These are phyloP conservation scores for Phytophthora citrophthora DNA, from an alignment of 352 stramenopile species.

Conservation along the genomic window DNA sequence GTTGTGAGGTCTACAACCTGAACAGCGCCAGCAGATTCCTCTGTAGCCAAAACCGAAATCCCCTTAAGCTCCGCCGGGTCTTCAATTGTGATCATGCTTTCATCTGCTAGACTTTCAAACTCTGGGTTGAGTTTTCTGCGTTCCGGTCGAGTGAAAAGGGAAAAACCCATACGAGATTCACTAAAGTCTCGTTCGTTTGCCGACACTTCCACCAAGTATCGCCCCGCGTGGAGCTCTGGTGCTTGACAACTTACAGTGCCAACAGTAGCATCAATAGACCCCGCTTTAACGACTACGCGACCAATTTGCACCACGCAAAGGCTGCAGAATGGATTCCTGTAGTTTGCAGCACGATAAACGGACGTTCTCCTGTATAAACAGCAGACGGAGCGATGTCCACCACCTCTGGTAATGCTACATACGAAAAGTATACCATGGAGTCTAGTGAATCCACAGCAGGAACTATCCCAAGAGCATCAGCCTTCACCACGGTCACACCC, in stretches of 20 bases:
- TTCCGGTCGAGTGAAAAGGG: slow-evolving; percentile 1
- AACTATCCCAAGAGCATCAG: slow-evolving; percentile 2
- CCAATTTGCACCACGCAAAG: slow-evolving; percentile 46
- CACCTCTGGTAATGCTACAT: slow-evolving; percentile 38
- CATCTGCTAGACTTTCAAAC: slow-evolving; percentile 1
- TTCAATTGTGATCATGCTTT: not conserved
- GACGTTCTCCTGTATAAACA: slow-evolving; percentile 21
- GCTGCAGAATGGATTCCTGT: slow-evolving; percentile 11
- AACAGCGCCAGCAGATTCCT: no score
- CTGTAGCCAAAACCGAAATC: no score
- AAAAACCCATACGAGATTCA: slow-evolving; percentile 31
- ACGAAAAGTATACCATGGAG: slow-evolving; percentile 42
- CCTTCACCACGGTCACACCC: slow-evolving; percentile 33
- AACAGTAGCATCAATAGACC: not conserved
- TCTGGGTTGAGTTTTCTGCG: slow-evolving; percentile 1
- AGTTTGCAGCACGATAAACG: slow-evolving; percentile 31
- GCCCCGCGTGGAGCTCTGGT: slow-evolving; percentile 16
- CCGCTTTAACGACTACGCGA: slow-evolving; percentile 27
- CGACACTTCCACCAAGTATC: slow-evolving; percentile 44
- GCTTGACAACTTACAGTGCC: slow-evolving; percentile 25
- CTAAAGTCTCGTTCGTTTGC: slow-evolving; percentile 58
- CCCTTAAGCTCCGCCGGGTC: not conserved
- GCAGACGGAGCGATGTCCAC: slow-evolving; percentile 20
- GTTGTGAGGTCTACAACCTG: slow-evolving; percentile 21
- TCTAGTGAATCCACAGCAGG: not conserved